phyloP scores from a whole-genome alignment of 2,329 filamentous ascomycete genomes.

The Helotiales sp. region DNA sequence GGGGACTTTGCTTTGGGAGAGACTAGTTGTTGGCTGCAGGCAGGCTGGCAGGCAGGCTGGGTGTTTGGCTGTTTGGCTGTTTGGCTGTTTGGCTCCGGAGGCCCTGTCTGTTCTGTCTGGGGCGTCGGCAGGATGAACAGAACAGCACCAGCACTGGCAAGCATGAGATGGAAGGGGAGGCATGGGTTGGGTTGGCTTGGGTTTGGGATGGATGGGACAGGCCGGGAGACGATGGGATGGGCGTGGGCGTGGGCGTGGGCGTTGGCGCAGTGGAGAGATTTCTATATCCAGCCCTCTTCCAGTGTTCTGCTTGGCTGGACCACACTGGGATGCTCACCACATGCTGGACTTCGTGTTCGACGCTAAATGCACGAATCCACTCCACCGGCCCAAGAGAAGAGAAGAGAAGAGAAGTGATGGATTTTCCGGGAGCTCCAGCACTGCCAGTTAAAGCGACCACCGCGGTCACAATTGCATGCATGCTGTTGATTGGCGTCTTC shows the following conservation, averaged over 20 bases:
- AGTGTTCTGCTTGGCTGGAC: slow-evolving; percentile 14
- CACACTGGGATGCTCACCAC: slow-evolving; percentile 10
- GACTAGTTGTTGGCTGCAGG: slow-evolving; percentile 12
- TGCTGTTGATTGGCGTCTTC: slow-evolving; percentile 8
- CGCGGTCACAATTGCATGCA: neutral
- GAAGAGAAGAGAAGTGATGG: slow-evolving; percentile 14
- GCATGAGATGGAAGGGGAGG: slow-evolving; percentile 37
- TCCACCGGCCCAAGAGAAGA: neutral
- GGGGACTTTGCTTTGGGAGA: too few species aligned
- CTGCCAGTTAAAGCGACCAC: neutral
- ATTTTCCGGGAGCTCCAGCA: slow-evolving; percentile 7
- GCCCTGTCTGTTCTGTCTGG: slow-evolving; percentile 3
- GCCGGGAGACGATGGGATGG: neutral
- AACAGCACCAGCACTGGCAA: slow-evolving; percentile 17
- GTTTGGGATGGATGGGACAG: slow-evolving; percentile 11
- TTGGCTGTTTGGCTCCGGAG: neutral
- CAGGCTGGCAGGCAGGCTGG: too few species aligned
- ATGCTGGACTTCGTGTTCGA: slow-evolving; percentile 30
- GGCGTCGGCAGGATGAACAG: neutral
- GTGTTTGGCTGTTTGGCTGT: too few species aligned
- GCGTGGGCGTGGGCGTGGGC: neutral
- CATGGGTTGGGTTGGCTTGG: slow-evolving; percentile 16
- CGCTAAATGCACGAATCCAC: slow-evolving; percentile 22
- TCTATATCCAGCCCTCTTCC: slow-evolving; percentile 25
- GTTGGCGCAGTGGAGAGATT: slow-evolving; percentile 3